These are phyloP conservation scores for Pterula multifida DNA, from an alignment of 1,284 basidiomycete genomes.

Conservation along the genomic window DNA sequence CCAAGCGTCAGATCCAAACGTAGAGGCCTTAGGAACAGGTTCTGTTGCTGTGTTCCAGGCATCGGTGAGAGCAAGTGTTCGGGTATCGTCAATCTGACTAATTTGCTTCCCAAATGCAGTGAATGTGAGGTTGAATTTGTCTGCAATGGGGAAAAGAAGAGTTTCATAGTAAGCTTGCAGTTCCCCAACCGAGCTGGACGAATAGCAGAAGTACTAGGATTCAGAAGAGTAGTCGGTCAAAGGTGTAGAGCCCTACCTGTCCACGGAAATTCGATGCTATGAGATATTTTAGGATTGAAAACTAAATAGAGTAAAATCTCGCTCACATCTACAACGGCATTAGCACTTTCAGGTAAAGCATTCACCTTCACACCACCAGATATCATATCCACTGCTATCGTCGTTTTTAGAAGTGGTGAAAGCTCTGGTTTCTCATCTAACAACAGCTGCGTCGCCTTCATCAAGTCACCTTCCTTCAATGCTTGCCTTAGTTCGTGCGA, in stretches of 20 bases:
- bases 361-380: constrained; percentile 35
- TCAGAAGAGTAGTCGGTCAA: not conserved
- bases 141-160: constrained; percentile 27
- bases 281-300: constrained; percentile 25
- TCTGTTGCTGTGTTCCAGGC: constrained; percentile 27
- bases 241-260: constrained; percentile 3
- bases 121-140: constrained; percentile 30
- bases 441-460: constrained; percentile 19
- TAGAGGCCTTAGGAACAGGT: constrained; percentile 40
- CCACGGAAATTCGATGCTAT: constrained; percentile 11
- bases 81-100: constrained; percentile 12
- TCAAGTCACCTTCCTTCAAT: constrained; percentile 16
- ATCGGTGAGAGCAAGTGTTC: constrained; percentile 27
- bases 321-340: constrained; percentile 24
- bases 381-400: constrained; percentile 39
- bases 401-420: constrained; percentile 23
- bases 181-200: constrained; percentile 25
- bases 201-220: too few species aligned
- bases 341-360: constrained; percentile 27
- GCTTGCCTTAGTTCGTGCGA: constrained; percentile 16
- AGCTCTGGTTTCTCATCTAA: constrained; percentile 16
- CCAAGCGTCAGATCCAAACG: constrained; percentile 28
- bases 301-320: not conserved
- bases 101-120: constrained; percentile 25
- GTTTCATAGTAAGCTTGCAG: constrained; percentile 27